Evolutionary conservation across 495 filamentous ascomycete species (phyloP).

Genomic region (Penicillium manginii): DNA sequence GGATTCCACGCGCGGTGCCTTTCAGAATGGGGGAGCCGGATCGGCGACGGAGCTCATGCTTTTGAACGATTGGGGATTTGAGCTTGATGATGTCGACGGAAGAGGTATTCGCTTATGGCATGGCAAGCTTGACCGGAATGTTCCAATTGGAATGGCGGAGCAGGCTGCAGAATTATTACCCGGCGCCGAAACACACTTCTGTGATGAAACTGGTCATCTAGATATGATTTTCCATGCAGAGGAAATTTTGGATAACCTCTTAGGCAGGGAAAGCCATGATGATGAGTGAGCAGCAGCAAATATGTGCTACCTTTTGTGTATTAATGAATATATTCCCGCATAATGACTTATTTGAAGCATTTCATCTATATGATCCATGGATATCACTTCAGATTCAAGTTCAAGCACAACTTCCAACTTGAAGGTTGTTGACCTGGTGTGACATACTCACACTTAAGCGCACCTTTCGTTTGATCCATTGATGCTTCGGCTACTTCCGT

Average conservation of each 20-base stretch:
- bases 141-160: slow-evolving; percentile 16
- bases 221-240: slow-evolving; percentile 9
- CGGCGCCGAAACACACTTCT: slow-evolving; percentile 4
- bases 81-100: slow-evolving; percentile 9
- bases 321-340: background rate
- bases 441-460: background rate
- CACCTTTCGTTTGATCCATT: background rate
- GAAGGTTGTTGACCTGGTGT: background rate
- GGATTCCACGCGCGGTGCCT: slow-evolving; percentile 7
- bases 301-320: background rate
- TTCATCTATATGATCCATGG: slow-evolving; percentile 1
- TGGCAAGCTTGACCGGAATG: slow-evolving; percentile 15
- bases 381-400: slow-evolving; percentile 1
- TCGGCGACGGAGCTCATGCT: slow-evolving; percentile 11
- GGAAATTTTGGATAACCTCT: slow-evolving; percentile 9
- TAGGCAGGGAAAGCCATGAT: background rate
- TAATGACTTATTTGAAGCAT: background rate
- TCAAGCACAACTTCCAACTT: background rate
- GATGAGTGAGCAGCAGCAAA: background rate
- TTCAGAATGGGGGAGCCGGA: slow-evolving; percentile 7
- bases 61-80: slow-evolving; percentile 14
- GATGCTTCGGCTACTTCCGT: background rate
- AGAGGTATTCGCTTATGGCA: slow-evolving; percentile 12
- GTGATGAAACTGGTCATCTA: slow-evolving; percentile 12
- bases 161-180: slow-evolving; percentile 5